Base-by-base conservation (phyloP, 345 rosid species). In the Draba incana region DNA sequence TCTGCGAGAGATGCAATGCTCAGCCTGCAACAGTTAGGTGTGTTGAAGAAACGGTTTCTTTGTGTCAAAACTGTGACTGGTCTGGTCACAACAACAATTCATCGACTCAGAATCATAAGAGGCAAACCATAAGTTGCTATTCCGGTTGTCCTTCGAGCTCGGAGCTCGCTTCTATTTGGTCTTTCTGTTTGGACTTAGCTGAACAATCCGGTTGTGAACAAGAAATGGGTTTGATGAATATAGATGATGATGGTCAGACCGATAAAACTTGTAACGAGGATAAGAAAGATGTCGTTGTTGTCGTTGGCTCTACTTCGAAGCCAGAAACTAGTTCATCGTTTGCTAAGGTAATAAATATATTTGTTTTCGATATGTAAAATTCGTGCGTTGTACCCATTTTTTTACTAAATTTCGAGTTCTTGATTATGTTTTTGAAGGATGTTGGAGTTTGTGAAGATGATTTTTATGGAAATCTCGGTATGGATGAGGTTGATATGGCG, bases 1-100 rank as follows among this genome's bases (percentile, higher is more conserved):
- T 92, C 64, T 95, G 98, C 51, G 99, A 92, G 56, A 85, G 96
- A 71, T 95, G 99, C 69, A 82, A 83, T 71, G 84, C 90, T 1
- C 97, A 92, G 48, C 96, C 99, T 39, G 96, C 97, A 12, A 47
- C 79, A 0, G 86, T 92, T 55, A 85, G 99, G 78, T 88, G 96
- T 81, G 70, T 72, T 0, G 96, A 89, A 63, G 97, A 92, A 74
- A 92, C 75, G 35, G 70, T 85, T 16, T 92, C 94, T 7, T 87
- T 95, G n/a, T 95, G 99, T 85, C 99, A 95, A 69, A 88, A 85
- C 79, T 95, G 99, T 81, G 97, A 95, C 79, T 88, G 97, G 96
- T 68, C 71, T 6, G 87, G 86, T 25, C 98, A 76, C 66, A 84
- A 86, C 57, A 76, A 68, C 59, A 83, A 83, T 14, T 62, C 74